A percentile compares a stretch with the other conserved stretches of the same genome.
Evolutionary conservation across 2,329 filamentous ascomycete species (phyloP).

Genomic region (Chrysoporthe austroafricana): DNA sequence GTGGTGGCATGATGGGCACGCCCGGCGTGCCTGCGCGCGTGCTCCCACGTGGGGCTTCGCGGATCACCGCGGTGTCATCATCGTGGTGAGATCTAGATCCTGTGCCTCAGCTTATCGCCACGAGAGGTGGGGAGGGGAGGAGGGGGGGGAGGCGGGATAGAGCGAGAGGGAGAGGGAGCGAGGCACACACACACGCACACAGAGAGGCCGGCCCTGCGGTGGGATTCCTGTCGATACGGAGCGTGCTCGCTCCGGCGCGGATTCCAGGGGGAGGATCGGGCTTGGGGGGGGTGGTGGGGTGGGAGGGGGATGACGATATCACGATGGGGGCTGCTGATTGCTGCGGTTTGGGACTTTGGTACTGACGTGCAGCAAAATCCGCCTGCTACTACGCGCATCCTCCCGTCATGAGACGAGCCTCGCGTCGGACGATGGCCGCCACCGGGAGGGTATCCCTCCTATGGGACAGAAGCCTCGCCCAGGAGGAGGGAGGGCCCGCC

Average conservation of each 20-base stretch:
- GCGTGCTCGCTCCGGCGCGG: neutral
- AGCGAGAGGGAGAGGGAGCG: neutral
- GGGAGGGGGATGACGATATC: neutral
- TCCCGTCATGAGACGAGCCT: too few relatives aligned
- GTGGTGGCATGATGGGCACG: too few relatives aligned
- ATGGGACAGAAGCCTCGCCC: too few relatives aligned
- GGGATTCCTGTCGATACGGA: neutral
- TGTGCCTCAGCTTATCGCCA: conserved; percentile 2
- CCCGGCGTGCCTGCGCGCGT: neutral
- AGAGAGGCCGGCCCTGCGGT: neutral
- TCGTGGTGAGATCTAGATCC: conserved; percentile 6
- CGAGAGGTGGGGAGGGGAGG: neutral
- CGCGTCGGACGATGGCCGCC: too few relatives aligned
- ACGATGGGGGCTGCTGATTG: neutral
- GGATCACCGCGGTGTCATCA: neutral
- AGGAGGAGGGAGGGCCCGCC: too few relatives aligned
- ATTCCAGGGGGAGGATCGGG: conserved; percentile 4
- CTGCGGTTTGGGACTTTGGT: neutral
- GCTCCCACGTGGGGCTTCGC: neutral
- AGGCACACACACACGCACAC: too few relatives aligned
- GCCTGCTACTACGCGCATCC: neutral
- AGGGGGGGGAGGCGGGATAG: neutral
- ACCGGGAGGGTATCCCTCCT: too few relatives aligned
- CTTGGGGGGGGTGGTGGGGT: neutral
- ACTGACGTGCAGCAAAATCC: neutral